These are phyloP conservation scores for Hymenoscyphus occultus DNA, from an alignment of 2,329 filamentous ascomycete species.

Conservation along the genomic window DNA sequence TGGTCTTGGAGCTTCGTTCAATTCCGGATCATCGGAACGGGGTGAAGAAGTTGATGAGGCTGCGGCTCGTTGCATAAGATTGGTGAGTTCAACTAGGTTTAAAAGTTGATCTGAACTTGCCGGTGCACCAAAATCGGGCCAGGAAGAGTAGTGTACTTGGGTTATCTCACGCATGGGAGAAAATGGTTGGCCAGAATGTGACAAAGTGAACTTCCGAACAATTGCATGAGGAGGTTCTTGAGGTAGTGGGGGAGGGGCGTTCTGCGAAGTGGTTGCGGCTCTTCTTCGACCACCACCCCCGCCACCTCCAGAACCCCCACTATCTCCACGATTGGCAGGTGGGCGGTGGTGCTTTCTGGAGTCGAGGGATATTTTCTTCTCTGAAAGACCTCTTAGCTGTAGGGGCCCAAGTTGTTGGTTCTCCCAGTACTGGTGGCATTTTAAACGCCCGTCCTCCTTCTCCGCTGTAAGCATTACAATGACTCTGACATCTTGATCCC, in stretches of 20 bases:
- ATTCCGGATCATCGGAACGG: slow-evolving; percentile 59
- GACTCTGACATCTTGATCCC: slow-evolving; percentile 93
- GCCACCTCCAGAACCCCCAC: not conserved
- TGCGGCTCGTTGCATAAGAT: slow-evolving; percentile 61
- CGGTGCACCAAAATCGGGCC: slow-evolving; percentile 94
- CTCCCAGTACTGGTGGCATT: slow-evolving; percentile 94
- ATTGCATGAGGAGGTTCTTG: slow-evolving; percentile 70
- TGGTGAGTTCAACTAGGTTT: slow-evolving; percentile 84
- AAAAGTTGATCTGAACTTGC: slow-evolving; percentile 85
- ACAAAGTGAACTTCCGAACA: slow-evolving; percentile 82
- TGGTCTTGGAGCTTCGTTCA: slow-evolving; percentile 55
- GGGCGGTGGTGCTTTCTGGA: slow-evolving; percentile 45
- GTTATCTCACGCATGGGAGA: slow-evolving; percentile 87
- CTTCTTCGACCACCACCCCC: slow-evolving; percentile 44
- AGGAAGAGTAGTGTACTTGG: slow-evolving; percentile 90
- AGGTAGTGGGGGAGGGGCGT: slow-evolving; percentile 36
- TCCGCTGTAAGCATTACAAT: slow-evolving; percentile 97
- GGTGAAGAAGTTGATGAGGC: slow-evolving; percentile 27
- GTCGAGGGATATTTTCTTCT: slow-evolving; percentile 78
- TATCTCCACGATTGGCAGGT: slow-evolving; percentile 26
- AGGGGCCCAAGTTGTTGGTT: slow-evolving; percentile 74
- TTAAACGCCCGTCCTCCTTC: slow-evolving; percentile 86
- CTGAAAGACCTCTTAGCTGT: slow-evolving; percentile 71
- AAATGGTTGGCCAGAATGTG: slow-evolving; percentile 74
- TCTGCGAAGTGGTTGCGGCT: slow-evolving; percentile 52